Evolutionary conservation across 2,329 filamentous ascomycete genomes (phyloP), one percentile per base, ranked within the genome.

Genomic region (Xylariaceae sp.): DNA sequence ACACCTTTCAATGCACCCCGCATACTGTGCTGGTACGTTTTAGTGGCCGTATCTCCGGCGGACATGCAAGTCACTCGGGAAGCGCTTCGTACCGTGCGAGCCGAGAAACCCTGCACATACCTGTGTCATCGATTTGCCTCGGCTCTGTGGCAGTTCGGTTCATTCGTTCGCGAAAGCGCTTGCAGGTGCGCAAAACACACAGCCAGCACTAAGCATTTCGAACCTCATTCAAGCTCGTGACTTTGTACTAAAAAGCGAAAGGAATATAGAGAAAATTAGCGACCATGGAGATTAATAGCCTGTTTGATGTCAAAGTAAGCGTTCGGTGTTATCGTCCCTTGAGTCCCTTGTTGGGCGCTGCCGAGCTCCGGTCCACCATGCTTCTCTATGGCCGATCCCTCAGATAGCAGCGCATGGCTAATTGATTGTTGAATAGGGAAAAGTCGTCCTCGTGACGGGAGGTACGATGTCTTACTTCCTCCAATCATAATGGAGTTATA

Each of bases 271-370:
- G 17, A 51, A 34, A n/a, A 51, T 30, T 30, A 30, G 11, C 7
- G 37, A 73, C 59, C 57, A 85, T 86, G 83, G 82, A 86, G 68
- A 68, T 77, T 9, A 73, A 77, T 64, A 79, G 64, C 62, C 75
- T 87, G 44, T 86, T 86, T 69, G 75, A 81, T 65, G 82, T 87
- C 66, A 82, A 85, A 78, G 83, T 84, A 68, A 66, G 73, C 64
- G 34, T 45, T 17, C 34, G 30, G 4, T 49, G 6, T 13, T 3
- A 42, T 42, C 37, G 11, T 10, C 10, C 10, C 37, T 45, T 39
- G 53, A 45, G 56, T 34, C 48, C 23, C 23, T 58, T 30, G 7
- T 55, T 30, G 47, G 6, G n/a, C n/a, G 39, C 2, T 15, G 42
- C 42, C 13, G 37, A 42, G 8, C 9, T 11, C n/a, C 42, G 13